Percentiles rank a stretch among this genome's conserved stretches.
These are phyloP conservation scores for Liriodendron chinense DNA, from an alignment of 164 flowering plant species.

Conservation along the genomic window DNA sequence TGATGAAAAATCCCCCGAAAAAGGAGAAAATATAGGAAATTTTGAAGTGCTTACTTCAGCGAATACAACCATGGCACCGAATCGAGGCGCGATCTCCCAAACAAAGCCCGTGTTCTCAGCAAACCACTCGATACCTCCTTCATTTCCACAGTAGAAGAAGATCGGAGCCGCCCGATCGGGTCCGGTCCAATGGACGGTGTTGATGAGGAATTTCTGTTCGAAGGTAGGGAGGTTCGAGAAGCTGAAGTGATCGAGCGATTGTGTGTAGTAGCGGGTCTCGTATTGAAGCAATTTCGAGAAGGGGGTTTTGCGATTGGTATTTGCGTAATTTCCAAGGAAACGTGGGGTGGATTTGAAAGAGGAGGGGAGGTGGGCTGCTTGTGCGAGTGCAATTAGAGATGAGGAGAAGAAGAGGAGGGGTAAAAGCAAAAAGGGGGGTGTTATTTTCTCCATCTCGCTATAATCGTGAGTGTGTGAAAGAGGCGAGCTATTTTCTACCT, in stretches of 20 bases:
- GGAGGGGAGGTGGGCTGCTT: constrained; percentile 2
- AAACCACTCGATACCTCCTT: constrained; percentile 93
- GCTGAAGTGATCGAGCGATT: constrained; percentile 86
- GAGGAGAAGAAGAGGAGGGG: constrained; percentile 10
- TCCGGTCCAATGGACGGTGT: constrained; percentile 63
- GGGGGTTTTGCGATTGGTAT: neutral
- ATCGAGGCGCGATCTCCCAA: constrained; percentile 89
- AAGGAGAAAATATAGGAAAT: neutral
- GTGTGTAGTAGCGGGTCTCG: constrained; percentile 61
- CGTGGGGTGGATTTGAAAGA: constrained; percentile 26
- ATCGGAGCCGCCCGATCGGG: constrained; percentile 52
- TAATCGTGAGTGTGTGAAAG: too few relatives aligned
- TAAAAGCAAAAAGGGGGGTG: neutral
- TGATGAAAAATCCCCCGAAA: too few relatives aligned
- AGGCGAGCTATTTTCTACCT: too few relatives aligned
- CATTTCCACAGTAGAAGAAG: constrained; percentile 89
- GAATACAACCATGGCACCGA: constrained; percentile 79
- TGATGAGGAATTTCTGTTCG: constrained; percentile 73
- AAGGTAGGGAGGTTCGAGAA: constrained; percentile 52
- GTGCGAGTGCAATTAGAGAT: constrained; percentile 10
- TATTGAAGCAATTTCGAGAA: constrained; percentile 25
- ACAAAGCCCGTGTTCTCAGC: constrained; percentile 81
- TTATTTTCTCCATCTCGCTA: neutral
- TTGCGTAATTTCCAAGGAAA: constrained; percentile 28
- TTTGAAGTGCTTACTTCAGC: constrained; percentile 51